Conservation (phyloP, 129 eudicot genomes). For the Flaveria brownii region DNA sequence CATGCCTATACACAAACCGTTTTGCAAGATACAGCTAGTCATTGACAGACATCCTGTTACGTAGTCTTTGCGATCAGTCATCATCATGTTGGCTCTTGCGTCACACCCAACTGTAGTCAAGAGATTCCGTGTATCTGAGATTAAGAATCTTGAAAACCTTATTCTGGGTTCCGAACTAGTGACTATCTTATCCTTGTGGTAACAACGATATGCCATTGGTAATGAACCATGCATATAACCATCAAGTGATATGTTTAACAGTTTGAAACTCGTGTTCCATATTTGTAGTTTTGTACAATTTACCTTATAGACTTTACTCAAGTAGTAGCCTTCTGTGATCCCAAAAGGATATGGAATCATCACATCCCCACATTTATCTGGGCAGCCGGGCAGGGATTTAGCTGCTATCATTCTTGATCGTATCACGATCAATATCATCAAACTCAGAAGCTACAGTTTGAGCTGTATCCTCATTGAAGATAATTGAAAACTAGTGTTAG, state of each 20-base stretch:
- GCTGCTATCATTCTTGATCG: neutral
- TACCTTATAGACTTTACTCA: slow-evolving; percentile 27
- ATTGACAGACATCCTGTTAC: slow-evolving; percentile 24
- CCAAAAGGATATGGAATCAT: slow-evolving; percentile 37
- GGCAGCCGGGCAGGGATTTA: slow-evolving; percentile 30
- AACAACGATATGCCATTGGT: slow-evolving; percentile 28
- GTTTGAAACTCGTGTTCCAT: slow-evolving; percentile 17
- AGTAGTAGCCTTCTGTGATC: slow-evolving; percentile 23
- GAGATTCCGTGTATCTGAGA: slow-evolving; percentile 19
- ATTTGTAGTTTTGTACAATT: slow-evolving; percentile 25
- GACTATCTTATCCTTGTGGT: neutral
- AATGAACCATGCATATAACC: slow-evolving; percentile 26
- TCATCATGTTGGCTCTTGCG: slow-evolving; percentile 32
- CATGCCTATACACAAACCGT: slow-evolving; percentile 33
- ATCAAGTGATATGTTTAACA: slow-evolving; percentile 14
- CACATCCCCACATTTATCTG: slow-evolving; percentile 25
- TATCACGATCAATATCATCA: slow-evolving; percentile 9
- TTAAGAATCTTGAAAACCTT: slow-evolving; percentile 21
- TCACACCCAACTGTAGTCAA: slow-evolving; percentile 37
- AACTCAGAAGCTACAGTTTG: slow-evolving; percentile 1
- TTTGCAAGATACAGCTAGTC: neutral
- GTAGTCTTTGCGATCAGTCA: neutral
- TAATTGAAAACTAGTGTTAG: neutral
- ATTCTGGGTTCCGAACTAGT: neutral
- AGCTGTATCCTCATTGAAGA: neutral